Conservation (phyloP, 371 early-diverging fungal species). For the Mucor irregularis region DNA sequence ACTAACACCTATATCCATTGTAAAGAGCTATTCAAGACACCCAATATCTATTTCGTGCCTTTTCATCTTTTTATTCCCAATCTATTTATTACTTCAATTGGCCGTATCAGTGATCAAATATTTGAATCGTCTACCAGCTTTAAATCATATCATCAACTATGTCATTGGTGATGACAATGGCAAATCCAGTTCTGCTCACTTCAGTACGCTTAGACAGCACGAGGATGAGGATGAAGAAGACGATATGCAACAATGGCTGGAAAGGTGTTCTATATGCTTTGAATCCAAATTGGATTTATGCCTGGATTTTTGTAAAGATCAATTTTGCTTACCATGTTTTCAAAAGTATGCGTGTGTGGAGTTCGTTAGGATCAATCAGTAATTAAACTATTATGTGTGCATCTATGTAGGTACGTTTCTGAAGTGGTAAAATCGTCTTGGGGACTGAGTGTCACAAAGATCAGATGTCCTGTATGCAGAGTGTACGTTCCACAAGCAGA, state of each 20-base stretch:
- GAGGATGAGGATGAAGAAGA: slow-evolving; percentile 16
- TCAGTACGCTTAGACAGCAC: background rate
- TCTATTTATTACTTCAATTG: slow-evolving; percentile 11
- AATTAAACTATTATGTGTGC: background rate
- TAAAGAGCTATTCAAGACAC: slow-evolving; percentile 16
- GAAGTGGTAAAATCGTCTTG: slow-evolving; percentile 69
- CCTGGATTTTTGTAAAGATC: slow-evolving; percentile 65
- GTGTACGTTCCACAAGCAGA: slow-evolving; percentile 56
- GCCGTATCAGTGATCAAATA: background rate
- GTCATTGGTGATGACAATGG: too few species aligned
- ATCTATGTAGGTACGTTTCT: slow-evolving; percentile 56
- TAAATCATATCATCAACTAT: too few species aligned
- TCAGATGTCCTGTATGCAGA: slow-evolving; percentile 63
- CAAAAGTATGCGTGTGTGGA: slow-evolving; percentile 43
- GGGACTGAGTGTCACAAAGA: slow-evolving; percentile 66
- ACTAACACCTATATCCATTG: slow-evolving; percentile 6
- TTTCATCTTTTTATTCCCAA: slow-evolving; percentile 16
- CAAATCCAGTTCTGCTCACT: too few species aligned
- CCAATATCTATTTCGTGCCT: slow-evolving; percentile 11
- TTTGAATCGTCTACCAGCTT: too few species aligned
- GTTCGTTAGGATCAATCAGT: background rate
- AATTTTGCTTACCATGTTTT: slow-evolving; percentile 68
- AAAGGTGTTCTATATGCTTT: slow-evolving; percentile 71
- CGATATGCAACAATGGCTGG: slow-evolving; percentile 59
- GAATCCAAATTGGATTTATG: slow-evolving; percentile 65